Evolutionary conservation across 345 rosid species (phyloP).

Genomic region (Brassica cretica): DNA sequence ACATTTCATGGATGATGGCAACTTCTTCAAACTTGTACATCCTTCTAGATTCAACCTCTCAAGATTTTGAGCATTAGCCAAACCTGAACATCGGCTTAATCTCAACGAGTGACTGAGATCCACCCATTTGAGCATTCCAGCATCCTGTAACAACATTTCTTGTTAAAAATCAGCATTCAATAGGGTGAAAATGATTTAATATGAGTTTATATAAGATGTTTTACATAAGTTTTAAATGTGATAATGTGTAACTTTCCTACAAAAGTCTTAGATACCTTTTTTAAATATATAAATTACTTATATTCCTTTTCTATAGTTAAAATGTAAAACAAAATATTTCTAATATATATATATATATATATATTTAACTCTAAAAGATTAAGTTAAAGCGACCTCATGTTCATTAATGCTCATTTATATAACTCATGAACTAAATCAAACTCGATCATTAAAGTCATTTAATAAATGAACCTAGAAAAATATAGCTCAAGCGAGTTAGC

Average conservation of each 20-base stretch:
- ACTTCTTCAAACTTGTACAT: constrained; percentile 34
- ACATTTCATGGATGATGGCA: constrained; percentile 26
- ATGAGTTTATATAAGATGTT: neutral
- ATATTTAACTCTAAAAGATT: neutral
- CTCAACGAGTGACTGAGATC: constrained; percentile 27
- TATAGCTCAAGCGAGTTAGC: neutral
- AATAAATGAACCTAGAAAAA: neutral
- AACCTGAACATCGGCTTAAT: constrained; percentile 28
- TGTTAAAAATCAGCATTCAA: neutral
- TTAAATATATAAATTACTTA: no score
- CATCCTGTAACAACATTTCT: constrained; percentile 28
- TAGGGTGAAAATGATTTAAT: no score
- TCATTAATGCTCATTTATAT: neutral
- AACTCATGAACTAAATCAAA: neutral
- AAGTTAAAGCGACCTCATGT: neutral
- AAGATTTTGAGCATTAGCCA: constrained; percentile 36
- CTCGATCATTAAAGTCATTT: neutral
- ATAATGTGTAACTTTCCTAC: no score
- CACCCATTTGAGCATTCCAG: constrained; percentile 35
- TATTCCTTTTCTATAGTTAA: no score
- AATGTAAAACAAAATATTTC: neutral
- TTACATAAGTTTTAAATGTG: no score
- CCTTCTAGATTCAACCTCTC: constrained; percentile 33
- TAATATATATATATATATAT: no score
- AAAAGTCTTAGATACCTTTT: neutral